Conservation (phyloP, 1,284 basidiomycete species). For the Apiotrichum laibachii region DNA sequence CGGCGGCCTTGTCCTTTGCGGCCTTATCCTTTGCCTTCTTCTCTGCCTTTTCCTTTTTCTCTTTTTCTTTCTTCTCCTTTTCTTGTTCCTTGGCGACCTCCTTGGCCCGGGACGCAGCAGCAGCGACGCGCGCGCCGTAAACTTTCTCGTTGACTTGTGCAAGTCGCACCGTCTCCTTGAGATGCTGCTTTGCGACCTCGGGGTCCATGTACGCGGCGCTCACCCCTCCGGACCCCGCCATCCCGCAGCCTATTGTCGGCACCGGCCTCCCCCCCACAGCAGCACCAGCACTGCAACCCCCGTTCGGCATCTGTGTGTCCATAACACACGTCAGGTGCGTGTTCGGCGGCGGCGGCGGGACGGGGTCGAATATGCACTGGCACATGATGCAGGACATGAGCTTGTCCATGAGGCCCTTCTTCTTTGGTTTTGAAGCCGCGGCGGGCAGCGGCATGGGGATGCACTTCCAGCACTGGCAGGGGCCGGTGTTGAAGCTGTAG, state of each 20-base stretch:
- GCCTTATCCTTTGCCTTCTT: conserved; percentile 10
- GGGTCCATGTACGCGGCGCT: conserved; percentile 14
- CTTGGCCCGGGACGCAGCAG: background rate
- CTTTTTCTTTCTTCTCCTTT: conserved; percentile 6
- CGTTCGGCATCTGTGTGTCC: background rate
- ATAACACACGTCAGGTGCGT: background rate
- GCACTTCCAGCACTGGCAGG: background rate
- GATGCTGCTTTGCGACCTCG: conserved; percentile 18
- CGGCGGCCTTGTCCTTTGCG: conserved; percentile 18
- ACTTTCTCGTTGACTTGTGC: conserved; percentile 9
- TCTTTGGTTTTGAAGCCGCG: background rate
- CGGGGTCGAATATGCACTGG: background rate
- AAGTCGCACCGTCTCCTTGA: background rate
- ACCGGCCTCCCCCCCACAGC: background rate
- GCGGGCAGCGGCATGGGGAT: background rate
- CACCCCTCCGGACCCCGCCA: background rate
- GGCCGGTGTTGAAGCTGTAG: background rate
- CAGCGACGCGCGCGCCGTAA: background rate
- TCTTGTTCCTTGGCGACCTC: background rate
- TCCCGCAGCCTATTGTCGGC: background rate
- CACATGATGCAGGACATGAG: background rate
- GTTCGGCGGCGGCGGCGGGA: background rate
- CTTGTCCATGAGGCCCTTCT: background rate
- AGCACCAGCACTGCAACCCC: too few relatives aligned
- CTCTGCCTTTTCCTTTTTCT: conserved; percentile 4